These are phyloP conservation scores for Bimuria novae-zelandiae DNA, from an alignment of 2,329 filamentous ascomycete species.

Conservation along the genomic window DNA sequence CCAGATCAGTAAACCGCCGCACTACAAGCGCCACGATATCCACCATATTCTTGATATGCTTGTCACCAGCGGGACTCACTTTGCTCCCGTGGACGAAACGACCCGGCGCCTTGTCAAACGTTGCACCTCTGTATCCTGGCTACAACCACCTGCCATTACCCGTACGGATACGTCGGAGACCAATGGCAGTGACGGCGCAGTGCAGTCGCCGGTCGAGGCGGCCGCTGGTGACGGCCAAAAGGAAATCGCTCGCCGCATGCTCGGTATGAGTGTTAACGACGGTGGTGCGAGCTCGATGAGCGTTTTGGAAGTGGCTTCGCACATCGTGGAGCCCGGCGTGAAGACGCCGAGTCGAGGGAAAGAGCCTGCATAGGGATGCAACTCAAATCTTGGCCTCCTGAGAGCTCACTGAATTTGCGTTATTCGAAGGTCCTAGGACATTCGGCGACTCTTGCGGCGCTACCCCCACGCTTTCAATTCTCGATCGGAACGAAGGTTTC, in stretches of 20 bases:
- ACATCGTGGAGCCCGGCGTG: constrained; percentile 49
- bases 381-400: not conserved
- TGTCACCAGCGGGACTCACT: constrained; percentile 68
- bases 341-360: constrained; percentile 44
- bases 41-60: constrained; percentile 75
- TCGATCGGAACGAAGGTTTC: too few species aligned
- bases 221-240: constrained; percentile 38
- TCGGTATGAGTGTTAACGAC: constrained; percentile 46
- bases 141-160: constrained; percentile 44
- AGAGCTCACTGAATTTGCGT: too few species aligned
- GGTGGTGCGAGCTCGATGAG: constrained; percentile 45
- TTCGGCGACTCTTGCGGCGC: too few species aligned
- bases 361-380: constrained; percentile 18
- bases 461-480: too few species aligned
- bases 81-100: constrained; percentile 79
- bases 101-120: constrained; percentile 76
- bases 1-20: constrained; percentile 80
- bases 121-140: constrained; percentile 74
- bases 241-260: constrained; percentile 43
- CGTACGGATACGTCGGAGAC: constrained; percentile 26
- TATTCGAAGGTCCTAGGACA: not conserved
- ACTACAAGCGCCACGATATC: constrained; percentile 91
- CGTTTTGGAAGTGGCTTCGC: constrained; percentile 46
- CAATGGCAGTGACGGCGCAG: constrained; percentile 23
- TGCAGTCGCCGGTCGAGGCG: constrained; percentile 31